Evolutionary conservation across 805 yeast genomes (phyloP).

Genomic region (Monosporozyma aerobia): DNA sequence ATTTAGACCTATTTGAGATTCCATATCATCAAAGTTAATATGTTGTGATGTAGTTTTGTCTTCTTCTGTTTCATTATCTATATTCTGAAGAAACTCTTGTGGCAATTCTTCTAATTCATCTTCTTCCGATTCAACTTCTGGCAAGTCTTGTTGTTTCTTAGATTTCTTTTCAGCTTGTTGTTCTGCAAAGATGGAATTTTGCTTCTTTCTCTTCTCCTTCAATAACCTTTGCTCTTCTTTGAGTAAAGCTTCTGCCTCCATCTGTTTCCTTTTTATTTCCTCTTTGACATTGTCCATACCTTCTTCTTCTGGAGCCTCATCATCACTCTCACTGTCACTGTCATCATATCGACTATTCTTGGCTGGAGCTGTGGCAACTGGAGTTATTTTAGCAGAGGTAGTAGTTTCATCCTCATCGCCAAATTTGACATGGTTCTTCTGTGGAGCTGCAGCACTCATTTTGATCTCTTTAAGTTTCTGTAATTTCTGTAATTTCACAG

Average conservation of each 20-base stretch:
- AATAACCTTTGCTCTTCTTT: slow-evolving; percentile 18
- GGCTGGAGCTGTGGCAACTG: neutral
- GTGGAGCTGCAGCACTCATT: neutral
- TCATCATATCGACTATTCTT: neutral
- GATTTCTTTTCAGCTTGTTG: slow-evolving; percentile 28
- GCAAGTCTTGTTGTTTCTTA: slow-evolving; percentile 8
- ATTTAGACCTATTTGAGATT: slow-evolving; percentile 5
- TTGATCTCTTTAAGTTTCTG: neutral
- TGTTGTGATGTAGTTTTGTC: slow-evolving; percentile 23
- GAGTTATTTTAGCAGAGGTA: neutral
- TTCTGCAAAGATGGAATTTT: slow-evolving; percentile 20
- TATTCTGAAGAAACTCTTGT: slow-evolving; percentile 31
- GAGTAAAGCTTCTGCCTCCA: slow-evolving; percentile 21
- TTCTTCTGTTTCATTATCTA: slow-evolving; percentile 13
- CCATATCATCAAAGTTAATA: slow-evolving; percentile 29
- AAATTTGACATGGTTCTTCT: slow-evolving; percentile 16
- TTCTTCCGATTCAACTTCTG: slow-evolving; percentile 10
- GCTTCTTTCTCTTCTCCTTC: slow-evolving; percentile 30
- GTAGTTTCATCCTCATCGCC: slow-evolving; percentile 16
- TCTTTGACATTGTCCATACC: slow-evolving; percentile 23
- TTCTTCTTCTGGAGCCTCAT: slow-evolving; percentile 48
- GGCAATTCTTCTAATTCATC: slow-evolving; percentile 34
- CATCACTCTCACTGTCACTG: slow-evolving; percentile 20
- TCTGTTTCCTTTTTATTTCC: slow-evolving; percentile 17
- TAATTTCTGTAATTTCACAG: neutral